A percentile compares a stretch with the other conserved stretches of the same genome.
Conservation (phyloP, 306 rosid genomes). For the Biancaea sappan region DNA sequence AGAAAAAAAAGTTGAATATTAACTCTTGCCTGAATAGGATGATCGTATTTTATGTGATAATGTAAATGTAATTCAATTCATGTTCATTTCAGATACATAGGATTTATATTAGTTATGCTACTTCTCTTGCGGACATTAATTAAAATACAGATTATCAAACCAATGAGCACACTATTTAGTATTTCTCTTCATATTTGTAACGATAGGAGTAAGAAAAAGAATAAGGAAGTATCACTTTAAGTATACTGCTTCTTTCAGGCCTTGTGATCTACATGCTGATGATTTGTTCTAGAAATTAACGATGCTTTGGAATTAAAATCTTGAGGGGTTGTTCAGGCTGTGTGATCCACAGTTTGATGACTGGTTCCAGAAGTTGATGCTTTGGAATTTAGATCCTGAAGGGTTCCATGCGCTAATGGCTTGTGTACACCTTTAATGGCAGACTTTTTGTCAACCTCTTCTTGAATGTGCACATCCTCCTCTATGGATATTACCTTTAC, state of each 20-base stretch:
- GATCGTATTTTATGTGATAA: no score
- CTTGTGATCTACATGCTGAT: neutral
- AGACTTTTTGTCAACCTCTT: constrained; percentile 12
- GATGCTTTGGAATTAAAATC: constrained; percentile 1
- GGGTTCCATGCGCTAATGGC: neutral
- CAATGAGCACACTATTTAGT: neutral
- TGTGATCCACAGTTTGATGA: neutral
- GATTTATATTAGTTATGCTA: neutral
- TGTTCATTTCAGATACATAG: no score
- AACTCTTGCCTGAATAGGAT: neutral
- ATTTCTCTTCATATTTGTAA: neutral
- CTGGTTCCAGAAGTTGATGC: neutral
- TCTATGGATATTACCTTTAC: constrained; percentile 2
- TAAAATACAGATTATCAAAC: neutral
- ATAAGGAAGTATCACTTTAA: neutral
- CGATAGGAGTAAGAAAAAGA: neutral
- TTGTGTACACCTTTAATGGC: neutral
- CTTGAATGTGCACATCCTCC: constrained; percentile 21
- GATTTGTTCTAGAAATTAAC: neutral
- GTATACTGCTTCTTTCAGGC: neutral
- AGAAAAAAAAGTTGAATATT: no score
- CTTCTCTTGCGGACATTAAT: neutral
- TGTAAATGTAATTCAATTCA: no score
- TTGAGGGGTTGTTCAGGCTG: neutral
- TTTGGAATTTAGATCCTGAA: neutral